Percentiles rank a stretch among this genome's conserved stretches.
phyloP scores from a whole-genome alignment of 2,329 filamentous ascomycete genomes.

The Pseudogymnoascus sp. region DNA sequence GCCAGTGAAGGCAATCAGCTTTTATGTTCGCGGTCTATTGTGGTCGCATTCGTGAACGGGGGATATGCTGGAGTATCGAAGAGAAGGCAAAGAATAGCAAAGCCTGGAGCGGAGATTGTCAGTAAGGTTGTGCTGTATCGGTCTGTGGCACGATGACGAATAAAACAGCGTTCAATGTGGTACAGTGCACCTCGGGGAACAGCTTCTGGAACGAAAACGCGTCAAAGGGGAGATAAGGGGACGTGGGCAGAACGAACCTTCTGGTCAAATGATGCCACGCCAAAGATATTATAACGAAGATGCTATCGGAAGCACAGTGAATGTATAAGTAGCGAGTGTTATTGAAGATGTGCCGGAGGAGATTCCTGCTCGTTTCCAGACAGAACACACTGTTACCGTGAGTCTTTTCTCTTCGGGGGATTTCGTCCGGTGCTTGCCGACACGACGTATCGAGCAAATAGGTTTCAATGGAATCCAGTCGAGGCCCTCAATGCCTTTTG shows the following conservation, averaged over 20 bases:
- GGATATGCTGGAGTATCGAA: neutral
- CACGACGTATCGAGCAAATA: neutral
- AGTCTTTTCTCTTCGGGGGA: slow-evolving; percentile 3
- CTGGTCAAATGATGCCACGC: slow-evolving; percentile 1
- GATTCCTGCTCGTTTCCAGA: slow-evolving; percentile 12
- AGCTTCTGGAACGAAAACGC: slow-evolving; percentile 9
- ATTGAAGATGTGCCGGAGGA: slow-evolving; percentile 16
- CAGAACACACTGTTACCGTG: slow-evolving; percentile 27
- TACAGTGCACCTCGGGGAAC: neutral
- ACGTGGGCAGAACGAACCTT: neutral
- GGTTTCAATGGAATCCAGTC: slow-evolving; percentile 7
- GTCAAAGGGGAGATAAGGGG: slow-evolving; percentile 3
- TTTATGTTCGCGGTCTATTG: neutral
- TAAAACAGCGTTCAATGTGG: slow-evolving; percentile 8
- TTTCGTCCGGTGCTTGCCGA: slow-evolving; percentile 1
- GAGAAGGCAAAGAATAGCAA: slow-evolving; percentile 8
- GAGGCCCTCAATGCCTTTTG: neutral
- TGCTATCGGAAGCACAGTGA: slow-evolving; percentile 4
- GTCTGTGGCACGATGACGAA: slow-evolving; percentile 5
- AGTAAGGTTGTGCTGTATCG: neutral
- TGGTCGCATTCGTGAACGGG: slow-evolving; percentile 2
- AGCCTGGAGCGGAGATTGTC: slow-evolving; percentile 5
- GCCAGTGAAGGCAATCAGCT: slow-evolving; percentile 6
- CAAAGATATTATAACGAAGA: slow-evolving; percentile 9
- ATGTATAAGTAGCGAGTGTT: slow-evolving; percentile 25